These are phyloP conservation scores for Monosporozyma aerobia DNA, from an alignment of 805 yeast species.

Conservation along the genomic window DNA sequence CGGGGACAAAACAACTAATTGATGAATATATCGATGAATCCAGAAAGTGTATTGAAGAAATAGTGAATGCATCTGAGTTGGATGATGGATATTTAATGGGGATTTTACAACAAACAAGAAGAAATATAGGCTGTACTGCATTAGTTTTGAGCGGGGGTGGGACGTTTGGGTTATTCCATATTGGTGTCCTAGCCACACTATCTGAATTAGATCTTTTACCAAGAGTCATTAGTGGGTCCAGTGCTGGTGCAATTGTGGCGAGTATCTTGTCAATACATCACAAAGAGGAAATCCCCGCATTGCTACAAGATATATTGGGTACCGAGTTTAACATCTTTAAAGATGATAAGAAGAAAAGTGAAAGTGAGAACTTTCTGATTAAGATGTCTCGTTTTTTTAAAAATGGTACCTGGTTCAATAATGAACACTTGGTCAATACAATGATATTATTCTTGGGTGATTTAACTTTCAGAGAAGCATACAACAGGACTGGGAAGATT, in stretches of 20 bases:
- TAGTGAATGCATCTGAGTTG: constrained; percentile 27
- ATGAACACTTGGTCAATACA: constrained; percentile 55
- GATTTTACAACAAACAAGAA: constrained; percentile 74
- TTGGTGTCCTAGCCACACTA: constrained; percentile 77
- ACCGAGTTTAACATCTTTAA: constrained; percentile 46
- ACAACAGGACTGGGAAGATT: constrained; percentile 83
- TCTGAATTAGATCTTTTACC: constrained; percentile 70
- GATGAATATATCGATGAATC: constrained; percentile 80
- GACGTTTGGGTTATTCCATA: constrained; percentile 81
- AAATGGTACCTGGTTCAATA: constrained; percentile 84
- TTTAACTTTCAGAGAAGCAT: constrained; percentile 85
- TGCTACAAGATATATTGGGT: constrained; percentile 38
- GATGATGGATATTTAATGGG: constrained; percentile 66
- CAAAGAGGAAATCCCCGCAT: constrained; percentile 56
- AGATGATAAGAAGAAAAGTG: constrained; percentile 39
- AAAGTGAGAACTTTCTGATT: constrained; percentile 41
- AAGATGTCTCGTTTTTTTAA: constrained; percentile 55
- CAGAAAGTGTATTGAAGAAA: constrained; percentile 33
- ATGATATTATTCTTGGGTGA: constrained; percentile 76
- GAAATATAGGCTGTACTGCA: constrained; percentile 88
- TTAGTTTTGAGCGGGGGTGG: constrained; percentile 89
- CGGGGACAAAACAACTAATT: constrained; percentile 75
- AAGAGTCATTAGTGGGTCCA: constrained; percentile 79
- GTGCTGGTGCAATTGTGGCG: constrained; percentile 92
- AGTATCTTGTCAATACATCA: constrained; percentile 74